Percentiles rank a stretch among this genome's conserved stretches.
These are phyloP conservation scores for Castanea sativa DNA, from an alignment of 306 rosid genomes.

Conservation along the genomic window DNA sequence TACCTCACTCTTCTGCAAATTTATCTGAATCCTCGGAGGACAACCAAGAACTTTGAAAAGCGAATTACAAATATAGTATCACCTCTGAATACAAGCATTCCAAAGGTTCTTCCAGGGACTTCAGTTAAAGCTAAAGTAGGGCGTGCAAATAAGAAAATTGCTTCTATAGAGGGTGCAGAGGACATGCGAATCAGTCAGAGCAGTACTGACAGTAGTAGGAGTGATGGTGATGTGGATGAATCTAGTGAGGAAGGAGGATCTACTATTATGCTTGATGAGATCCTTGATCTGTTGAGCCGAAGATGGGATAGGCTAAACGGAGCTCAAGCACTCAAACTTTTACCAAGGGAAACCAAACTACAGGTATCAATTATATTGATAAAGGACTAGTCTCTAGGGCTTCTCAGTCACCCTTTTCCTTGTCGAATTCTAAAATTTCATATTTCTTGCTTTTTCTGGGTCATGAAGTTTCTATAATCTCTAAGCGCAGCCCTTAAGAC, in stretches of 20 bases:
- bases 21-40: constrained; percentile 82
- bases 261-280: constrained; percentile 81
- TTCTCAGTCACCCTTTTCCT: not conserved
- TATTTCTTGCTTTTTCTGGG: not conserved
- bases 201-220: constrained; percentile 80
- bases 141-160: constrained; percentile 78
- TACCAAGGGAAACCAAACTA: constrained; percentile 89
- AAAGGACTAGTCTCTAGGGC: not conserved
- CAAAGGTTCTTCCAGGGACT: constrained; percentile 50
- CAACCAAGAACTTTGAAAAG: constrained; percentile 71
- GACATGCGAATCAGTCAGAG: constrained; percentile 61
- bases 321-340: constrained; percentile 92
- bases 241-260: constrained; percentile 59
- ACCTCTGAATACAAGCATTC: constrained; percentile 45
- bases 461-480: too few species aligned
- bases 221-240: constrained; percentile 88
- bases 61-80: constrained; percentile 69
- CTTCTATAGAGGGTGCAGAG: constrained; percentile 93
- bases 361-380: constrained; percentile 57
- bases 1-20: constrained; percentile 88
- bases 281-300: constrained; percentile 84
- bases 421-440: too few species aligned
- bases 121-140: constrained; percentile 56
- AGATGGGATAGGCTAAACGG: constrained; percentile 95
- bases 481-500: constrained; percentile 86